Evolutionary conservation across 73 alveolate species (phyloP), one percentile per base, ranked within the genome.

Genomic region (Paramecium sexaurelia): DNA sequence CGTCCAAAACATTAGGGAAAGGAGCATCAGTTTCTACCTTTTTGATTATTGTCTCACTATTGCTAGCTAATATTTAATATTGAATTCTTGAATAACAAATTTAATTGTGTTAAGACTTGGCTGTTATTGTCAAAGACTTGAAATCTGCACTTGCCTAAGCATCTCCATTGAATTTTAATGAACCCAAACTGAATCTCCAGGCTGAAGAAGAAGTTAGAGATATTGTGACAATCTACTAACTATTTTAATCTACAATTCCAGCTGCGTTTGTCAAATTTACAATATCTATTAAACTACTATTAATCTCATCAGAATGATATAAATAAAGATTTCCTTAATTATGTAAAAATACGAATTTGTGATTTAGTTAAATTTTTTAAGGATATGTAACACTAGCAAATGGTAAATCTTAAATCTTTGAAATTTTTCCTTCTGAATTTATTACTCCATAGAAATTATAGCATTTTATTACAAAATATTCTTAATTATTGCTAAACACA

Each of bases 371-470:
- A 26, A 61, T 61, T 0, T 9, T 1, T 61, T 61, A 32, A 61
- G 83, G 83, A 32, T 61, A 61, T 11, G 83, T 26, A 1, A 61
- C 43, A 61, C 47, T 61, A 61, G 83, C 43, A 61, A 61, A 61
- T 4, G 39, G 26, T 8, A 61, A 27, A 61, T 61, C 83, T n/a
- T 61, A 61, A 11, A 61, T 32, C n/a, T 61, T 61, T 26, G 2
- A 26, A 15, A 61, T 61, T 3, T 26, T 24, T 29, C 83, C 83
- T 1, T 61, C 83, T 11, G 37, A 11, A 32, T 61, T 61, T 0
- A 61, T 22, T 1, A 61, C 24, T 26, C 47, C 83, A 61, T 29
- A 61, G 83, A 1, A 61, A 61, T 61, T 61, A 29, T 26, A 61
- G 0, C 83, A 41, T 13, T 29, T 61, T 11, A 61, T 22, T 29